A percentile compares a stretch with the other conserved stretches of the same genome.
phyloP scores from a whole-genome alignment of 2,329 filamentous ascomycete genomes.

The Zymoseptoria crescenta region DNA sequence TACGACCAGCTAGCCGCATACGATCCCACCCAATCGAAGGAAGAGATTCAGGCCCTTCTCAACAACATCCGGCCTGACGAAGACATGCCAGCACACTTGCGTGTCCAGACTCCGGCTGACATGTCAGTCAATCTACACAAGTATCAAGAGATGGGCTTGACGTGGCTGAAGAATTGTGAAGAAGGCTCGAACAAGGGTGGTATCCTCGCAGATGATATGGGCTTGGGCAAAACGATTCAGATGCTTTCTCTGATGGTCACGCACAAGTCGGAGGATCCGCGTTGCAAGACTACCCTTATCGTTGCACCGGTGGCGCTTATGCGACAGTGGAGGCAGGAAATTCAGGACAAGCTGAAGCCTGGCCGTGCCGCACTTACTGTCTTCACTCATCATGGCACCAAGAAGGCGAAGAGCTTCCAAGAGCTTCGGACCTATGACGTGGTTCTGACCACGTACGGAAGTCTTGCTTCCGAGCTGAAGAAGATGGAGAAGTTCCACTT shows the following conservation, averaged over 20 bases:
- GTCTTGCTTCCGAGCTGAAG: slow-evolving; percentile 59
- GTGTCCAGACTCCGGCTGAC: slow-evolving; percentile 60
- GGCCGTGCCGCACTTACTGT: slow-evolving; percentile 52
- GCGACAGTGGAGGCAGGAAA: slow-evolving; percentile 78
- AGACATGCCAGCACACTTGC: slow-evolving; percentile 43
- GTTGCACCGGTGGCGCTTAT: slow-evolving; percentile 73
- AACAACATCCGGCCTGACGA: slow-evolving; percentile 67
- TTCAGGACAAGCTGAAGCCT: slow-evolving; percentile 58
- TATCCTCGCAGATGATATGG: slow-evolving; percentile 76
- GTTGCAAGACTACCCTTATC: slow-evolving; percentile 68
- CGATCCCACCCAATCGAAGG: slow-evolving; percentile 47
- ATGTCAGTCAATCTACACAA: slow-evolving; percentile 65
- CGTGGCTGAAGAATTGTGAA: slow-evolving; percentile 71
- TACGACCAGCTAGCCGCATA: slow-evolving; percentile 20
- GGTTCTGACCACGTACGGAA: slow-evolving; percentile 72
- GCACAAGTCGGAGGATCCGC: slow-evolving; percentile 52
- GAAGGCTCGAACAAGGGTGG: slow-evolving; percentile 63
- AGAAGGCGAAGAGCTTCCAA: slow-evolving; percentile 51
- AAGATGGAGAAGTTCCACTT: slow-evolving; percentile 47
- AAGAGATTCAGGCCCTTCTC: slow-evolving; percentile 63
- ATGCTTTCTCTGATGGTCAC: slow-evolving; percentile 69
- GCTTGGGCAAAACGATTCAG: slow-evolving; percentile 76
- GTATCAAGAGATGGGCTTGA: slow-evolving; percentile 71
- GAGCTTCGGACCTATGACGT: slow-evolving; percentile 62
- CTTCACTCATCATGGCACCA: slow-evolving; percentile 58